A percentile compares a stretch with the other conserved stretches of the same genome.
These are phyloP conservation scores for Globomyces pollinis-pini DNA, from an alignment of 192 early-diverging fungal species.

Conservation along the genomic window DNA sequence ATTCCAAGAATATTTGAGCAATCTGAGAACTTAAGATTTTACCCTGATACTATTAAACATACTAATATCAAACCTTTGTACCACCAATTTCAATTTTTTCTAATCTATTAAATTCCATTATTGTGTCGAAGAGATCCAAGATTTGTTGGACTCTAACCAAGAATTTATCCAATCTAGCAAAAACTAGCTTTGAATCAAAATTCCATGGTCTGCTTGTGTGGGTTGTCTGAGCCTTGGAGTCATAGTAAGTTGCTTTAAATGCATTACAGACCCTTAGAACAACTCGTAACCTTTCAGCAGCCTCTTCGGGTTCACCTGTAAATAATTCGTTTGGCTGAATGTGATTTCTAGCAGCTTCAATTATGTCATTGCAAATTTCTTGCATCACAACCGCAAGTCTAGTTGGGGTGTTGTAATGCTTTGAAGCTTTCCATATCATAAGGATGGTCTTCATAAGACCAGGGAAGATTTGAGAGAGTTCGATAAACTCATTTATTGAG, in stretches of 20 bases:
- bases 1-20: slow-evolving; percentile 54
- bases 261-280: slow-evolving; percentile 42
- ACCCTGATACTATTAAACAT: slow-evolving; percentile 26
- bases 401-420: slow-evolving; percentile 54
- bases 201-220: slow-evolving; percentile 46
- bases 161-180: slow-evolving; percentile 48
- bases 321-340: slow-evolving; percentile 55
- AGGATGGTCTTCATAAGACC: slow-evolving; percentile 43
- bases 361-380: slow-evolving; percentile 62
- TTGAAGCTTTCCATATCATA: slow-evolving; percentile 50
- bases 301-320: slow-evolving; percentile 54
- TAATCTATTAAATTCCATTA: slow-evolving; percentile 60
- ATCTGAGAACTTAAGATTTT: slow-evolving; percentile 60
- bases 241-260: slow-evolving; percentile 46
- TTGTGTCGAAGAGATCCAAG: slow-evolving; percentile 55
- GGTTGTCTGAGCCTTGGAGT: slow-evolving; percentile 33
- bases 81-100: slow-evolving; percentile 66
- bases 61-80: slow-evolving; percentile 45
- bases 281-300: slow-evolving; percentile 41
- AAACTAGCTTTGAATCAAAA: slow-evolving; percentile 54
- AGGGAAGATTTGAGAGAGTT: slow-evolving; percentile 51
- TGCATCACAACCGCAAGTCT: slow-evolving; percentile 49
- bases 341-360: slow-evolving; percentile 49
- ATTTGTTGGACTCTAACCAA: slow-evolving; percentile 45
- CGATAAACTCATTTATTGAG: slow-evolving; percentile 40